Percentiles rank a stretch among this genome's conserved stretches.
phyloP scores from a whole-genome alignment of 169 alveolate genomes.

The Amoebophrya sp. region DNA sequence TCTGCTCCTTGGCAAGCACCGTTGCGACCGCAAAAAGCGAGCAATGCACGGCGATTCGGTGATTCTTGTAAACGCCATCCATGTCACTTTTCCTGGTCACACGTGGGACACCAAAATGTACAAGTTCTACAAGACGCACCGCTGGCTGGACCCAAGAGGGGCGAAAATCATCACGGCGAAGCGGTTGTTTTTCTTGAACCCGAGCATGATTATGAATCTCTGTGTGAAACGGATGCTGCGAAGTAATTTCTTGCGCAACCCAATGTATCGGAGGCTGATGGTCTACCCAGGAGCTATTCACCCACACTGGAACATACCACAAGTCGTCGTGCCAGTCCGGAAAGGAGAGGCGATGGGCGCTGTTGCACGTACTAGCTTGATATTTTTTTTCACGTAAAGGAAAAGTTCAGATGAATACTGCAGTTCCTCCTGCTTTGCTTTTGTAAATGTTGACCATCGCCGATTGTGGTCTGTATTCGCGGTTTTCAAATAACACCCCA shows the following conservation, averaged over 20 bases:
- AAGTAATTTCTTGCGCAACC: slow-evolving; percentile 56
- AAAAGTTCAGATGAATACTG: too few species aligned
- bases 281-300: slow-evolving; percentile 79
- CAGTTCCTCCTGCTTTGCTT: too few species aligned
- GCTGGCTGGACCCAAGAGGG: slow-evolving; percentile 60
- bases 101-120: slow-evolving; percentile 82
- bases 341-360: background rate
- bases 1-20: slow-evolving; percentile 52
- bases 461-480: too few species aligned
- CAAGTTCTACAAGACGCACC: slow-evolving; percentile 65
- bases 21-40: slow-evolving; percentile 39
- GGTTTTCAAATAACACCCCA: too few species aligned
- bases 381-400: too few species aligned
- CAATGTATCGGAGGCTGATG: slow-evolving; percentile 54
- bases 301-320: slow-evolving; percentile 81
- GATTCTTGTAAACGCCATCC: slow-evolving; percentile 74
- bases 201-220: slow-evolving; percentile 73
- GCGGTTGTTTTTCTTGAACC: slow-evolving; percentile 72
- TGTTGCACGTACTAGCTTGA: too few species aligned
- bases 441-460: too few species aligned
- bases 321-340: slow-evolving; percentile 55
- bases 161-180: slow-evolving; percentile 76
- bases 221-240: slow-evolving; percentile 81
- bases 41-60: slow-evolving; percentile 64
- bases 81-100: slow-evolving; percentile 69